Base-by-base conservation (phyloP, 768 basidiomycete species). In the Clavulina sp. region DNA sequence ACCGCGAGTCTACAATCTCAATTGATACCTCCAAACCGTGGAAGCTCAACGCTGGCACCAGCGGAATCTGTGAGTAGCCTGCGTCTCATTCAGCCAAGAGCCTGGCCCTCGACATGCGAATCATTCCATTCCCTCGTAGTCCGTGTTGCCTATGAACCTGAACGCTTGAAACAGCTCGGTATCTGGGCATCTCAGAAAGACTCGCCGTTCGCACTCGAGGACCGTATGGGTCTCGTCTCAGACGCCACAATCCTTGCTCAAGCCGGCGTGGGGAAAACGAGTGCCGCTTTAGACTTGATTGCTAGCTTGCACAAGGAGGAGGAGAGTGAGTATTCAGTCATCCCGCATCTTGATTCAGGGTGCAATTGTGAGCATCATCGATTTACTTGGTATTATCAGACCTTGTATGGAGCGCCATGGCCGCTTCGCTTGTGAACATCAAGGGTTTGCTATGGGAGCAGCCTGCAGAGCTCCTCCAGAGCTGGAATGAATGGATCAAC, bases 1-100 rank as follows among this genome's bases (percentile, higher is more conserved):
- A 76, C 43, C 76, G 87, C 33, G 80, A 88, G 63, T 72, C 71
- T 34, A 70, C 68, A n/a, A 73, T 91, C 57, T 63, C 74, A 21
- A 58, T 96, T n/a, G 80, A 87, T 63, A 84, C 78, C 9, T 76
- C 66, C 63, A 77, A 74, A 60, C 69, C 77, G 4, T 97, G 81
- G 73, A 97, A 97, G 67, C 68, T 97, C 55, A 97, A 97, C 62
- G 82, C 81, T 2, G 81, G 81, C 38, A 91, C 88, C 0, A 75
- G 75, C 48, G 89, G 92, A 54, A 84, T 93, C 58, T 97, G 87
- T 87, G 58, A 56, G 87, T 71, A 5, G 3, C 9, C 5, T 36
- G 21, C n/a, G n/a, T 48, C 47, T 52, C 43, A 49, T 21, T 46
- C 36, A n/a, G 29, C 28, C 38, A 4, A 38, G 24, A n/a, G n/a